Conservation (phyloP, 768 basidiomycete species). For the Boletus edulis region DNA sequence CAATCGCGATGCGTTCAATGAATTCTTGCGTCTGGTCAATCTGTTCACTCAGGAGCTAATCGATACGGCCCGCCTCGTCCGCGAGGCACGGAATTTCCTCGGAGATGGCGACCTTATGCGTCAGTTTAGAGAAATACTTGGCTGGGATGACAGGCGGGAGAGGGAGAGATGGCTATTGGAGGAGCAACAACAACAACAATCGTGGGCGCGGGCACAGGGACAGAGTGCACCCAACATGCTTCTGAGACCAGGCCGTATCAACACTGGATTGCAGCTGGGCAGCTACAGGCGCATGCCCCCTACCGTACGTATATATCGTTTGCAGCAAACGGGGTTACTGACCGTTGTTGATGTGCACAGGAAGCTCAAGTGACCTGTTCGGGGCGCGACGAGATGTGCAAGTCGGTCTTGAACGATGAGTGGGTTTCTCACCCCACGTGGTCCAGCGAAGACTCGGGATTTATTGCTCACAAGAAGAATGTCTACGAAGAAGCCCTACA, state of each 20-base stretch:
- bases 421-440: slow-evolving; percentile 98
- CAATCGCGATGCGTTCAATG: slow-evolving; percentile 79
- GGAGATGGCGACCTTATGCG: slow-evolving; percentile 76
- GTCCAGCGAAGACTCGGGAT: slow-evolving; percentile 91
- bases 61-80: slow-evolving; percentile 78
- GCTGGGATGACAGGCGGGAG: slow-evolving; percentile 78
- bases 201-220: slow-evolving; percentile 51
- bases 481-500: slow-evolving; percentile 95
- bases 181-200: slow-evolving; percentile 42
- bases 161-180: slow-evolving; percentile 50
- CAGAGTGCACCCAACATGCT: slow-evolving; percentile 35
- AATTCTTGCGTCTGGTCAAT: slow-evolving; percentile 94
- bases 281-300: slow-evolving; percentile 87
- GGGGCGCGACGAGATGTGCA: slow-evolving; percentile 96
- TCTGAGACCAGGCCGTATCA: slow-evolving; percentile 54
- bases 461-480: slow-evolving; percentile 90
- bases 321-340: background rate
- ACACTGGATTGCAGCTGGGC: slow-evolving; percentile 72
- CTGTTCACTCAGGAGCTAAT: slow-evolving; percentile 94
- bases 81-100: slow-evolving; percentile 74
- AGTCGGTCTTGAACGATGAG: slow-evolving; percentile 93
- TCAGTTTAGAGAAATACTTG: slow-evolving; percentile 82
- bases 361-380: slow-evolving; percentile 88
- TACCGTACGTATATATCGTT: slow-evolving; percentile 50
- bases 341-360: slow-evolving; percentile 37